Evolutionary conservation across 2,329 filamentous ascomycete species (phyloP), one percentile per base, ranked within the genome.

Genomic region (Sarocladiaceae sp.): DNA sequence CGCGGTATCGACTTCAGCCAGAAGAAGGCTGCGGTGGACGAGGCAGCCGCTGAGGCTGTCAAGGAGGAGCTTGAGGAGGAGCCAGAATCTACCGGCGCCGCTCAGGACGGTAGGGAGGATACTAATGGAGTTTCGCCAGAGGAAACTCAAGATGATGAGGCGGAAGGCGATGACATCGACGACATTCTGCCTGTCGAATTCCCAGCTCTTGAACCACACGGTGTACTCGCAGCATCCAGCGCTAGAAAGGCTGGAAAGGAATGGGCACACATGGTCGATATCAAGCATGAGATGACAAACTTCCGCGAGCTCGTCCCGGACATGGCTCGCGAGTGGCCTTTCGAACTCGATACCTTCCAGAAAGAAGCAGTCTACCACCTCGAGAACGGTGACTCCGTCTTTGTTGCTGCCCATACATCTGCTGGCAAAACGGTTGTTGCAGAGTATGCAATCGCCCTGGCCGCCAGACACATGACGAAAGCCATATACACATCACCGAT

Each of bases 401-500:
- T 98, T 56, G 93, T 98, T 42, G 93, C 93, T 9, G 93, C 93
- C 1, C 93, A 98, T 61, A 98, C 93, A 0, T 98, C 93, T 26
- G 93, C 93, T 18, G 93, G 93, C 46, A 98, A 98, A 69, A 98
- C 93, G 0, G 94, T 98, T 6, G 90, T 97, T 34, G 93, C 93
- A 50, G 93, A 98, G 65, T 98, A 98, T 61, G 94, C 93, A 16
- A 94, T 98, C 61, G 93, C 94, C 13, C 93, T 98, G 47, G 93
- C 93, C 23, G 84, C 88, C n/a, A 94, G 91, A 59, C 93, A 98
- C 61, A 97, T 97, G 91, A 98, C 93, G 7, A 98, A 98, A 61
- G 91, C 98, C 57, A 98, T 98, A 63, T 98, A 98, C 68, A 98
- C 93, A 7, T 96, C 90, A 75, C 93, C 93, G 1, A 98, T 98